phyloP scores from a whole-genome alignment of 176 grass and related monocot species.

The Microstegium vimineum region DNA sequence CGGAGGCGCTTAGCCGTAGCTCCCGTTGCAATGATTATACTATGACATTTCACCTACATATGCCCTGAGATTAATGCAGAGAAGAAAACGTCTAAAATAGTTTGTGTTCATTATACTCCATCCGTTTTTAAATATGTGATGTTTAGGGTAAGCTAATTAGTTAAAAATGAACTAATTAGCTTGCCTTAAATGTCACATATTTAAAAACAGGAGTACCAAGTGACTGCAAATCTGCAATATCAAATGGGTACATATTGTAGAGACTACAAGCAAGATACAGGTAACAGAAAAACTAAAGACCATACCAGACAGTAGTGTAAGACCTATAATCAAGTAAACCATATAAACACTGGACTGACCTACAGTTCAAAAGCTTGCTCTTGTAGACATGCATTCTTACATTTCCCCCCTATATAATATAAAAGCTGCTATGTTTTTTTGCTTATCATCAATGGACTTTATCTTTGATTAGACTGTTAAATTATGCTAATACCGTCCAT shows the following conservation, averaged over 20 bases:
- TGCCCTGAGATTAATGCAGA: conserved; percentile 16
- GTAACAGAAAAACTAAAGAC: not conserved
- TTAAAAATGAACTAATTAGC: no score
- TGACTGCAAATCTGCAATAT: not conserved
- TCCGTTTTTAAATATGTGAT: not conserved
- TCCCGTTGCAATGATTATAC: conserved; percentile 93
- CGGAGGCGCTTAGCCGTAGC: conserved; percentile 73
- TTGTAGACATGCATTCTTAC: not conserved
- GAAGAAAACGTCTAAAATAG: not conserved
- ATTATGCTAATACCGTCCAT: not conserved
- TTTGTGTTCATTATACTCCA: not conserved
- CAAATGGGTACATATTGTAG: not conserved
- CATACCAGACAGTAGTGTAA: not conserved
- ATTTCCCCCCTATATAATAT: not conserved
- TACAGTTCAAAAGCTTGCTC: not conserved
- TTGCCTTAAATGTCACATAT: no score
- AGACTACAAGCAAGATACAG: not conserved
- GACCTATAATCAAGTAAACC: conserved; percentile 1
- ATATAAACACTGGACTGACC: not conserved
- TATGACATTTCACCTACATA: conserved; percentile 80
- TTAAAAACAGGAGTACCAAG: no score
- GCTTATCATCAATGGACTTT: not conserved
- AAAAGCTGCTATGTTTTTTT: not conserved
- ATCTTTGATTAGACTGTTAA: not conserved
- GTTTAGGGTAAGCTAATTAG: no score